phyloP scores from a whole-genome alignment of 176 grass and related monocot genomes.

The Areca catechu region DNA sequence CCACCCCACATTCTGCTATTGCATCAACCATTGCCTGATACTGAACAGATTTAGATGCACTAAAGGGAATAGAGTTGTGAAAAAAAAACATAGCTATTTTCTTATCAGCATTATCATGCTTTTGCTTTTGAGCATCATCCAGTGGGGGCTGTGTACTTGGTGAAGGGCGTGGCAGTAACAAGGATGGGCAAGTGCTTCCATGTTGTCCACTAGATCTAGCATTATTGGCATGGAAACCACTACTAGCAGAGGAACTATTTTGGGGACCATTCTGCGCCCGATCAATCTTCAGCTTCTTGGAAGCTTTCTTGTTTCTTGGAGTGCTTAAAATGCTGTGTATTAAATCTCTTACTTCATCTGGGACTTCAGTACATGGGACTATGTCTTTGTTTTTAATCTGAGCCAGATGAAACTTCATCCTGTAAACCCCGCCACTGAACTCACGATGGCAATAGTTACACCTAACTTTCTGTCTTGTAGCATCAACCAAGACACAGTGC shows the following conservation, averaged over 20 bases:
- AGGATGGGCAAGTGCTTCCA: constrained; percentile 20
- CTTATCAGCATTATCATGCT: constrained; percentile 18
- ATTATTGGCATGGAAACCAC: constrained; percentile 14
- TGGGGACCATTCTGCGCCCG: constrained; percentile 5
- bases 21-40: constrained; percentile 20
- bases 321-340: constrained; percentile 17
- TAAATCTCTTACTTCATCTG: constrained; percentile 16
- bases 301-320: constrained; percentile 15
- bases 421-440: constrained; percentile 23
- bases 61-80: constrained; percentile 19
- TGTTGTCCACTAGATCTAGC: constrained; percentile 20
- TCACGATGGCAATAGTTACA: constrained; percentile 20
- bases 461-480: constrained; percentile 23
- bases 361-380: constrained; percentile 17
- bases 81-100: constrained; percentile 20
- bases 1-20: constrained; percentile 17
- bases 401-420: constrained; percentile 25
- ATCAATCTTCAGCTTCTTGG: constrained; percentile 11
- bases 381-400: constrained; percentile 26
- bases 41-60: constrained; percentile 16
- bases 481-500: constrained; percentile 24
- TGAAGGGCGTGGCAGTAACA: constrained; percentile 7
- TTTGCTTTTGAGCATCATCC: constrained; percentile 20
- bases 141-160: constrained; percentile 5
- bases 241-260: constrained; percentile 16